Conservation (phyloP, 2,329 filamentous ascomycete genomes). For the Fusarium newnesense region DNA sequence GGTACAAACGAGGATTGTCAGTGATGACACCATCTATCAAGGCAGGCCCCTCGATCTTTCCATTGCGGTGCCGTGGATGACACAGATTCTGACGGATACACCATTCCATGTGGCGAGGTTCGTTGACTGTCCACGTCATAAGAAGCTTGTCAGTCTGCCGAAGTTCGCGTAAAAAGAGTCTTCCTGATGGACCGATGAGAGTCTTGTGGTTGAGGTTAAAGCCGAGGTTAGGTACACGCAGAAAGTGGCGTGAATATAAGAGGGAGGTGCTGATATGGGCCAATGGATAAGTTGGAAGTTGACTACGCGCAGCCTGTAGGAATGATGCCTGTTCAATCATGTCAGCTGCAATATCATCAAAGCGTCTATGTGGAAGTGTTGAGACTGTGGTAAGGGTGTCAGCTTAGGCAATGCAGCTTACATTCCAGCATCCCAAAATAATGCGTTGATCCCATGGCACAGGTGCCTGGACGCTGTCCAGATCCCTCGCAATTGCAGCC, state of each 20-base stretch:
- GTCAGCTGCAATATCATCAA: conserved; percentile 6
- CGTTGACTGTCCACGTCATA: conserved; percentile 89
- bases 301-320: conserved; percentile 68
- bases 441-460: conserved; percentile 78
- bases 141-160: conserved; percentile 64
- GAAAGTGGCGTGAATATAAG: conserved; percentile 76
- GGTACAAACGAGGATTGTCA: conserved; percentile 78
- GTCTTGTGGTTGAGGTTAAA: conserved; percentile 81
- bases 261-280: conserved; percentile 76
- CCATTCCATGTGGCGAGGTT: conserved; percentile 83
- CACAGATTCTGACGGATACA: conserved; percentile 60
- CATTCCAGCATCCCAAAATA: conserved; percentile 85
- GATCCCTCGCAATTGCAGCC: conserved; percentile 70
- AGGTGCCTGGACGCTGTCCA: conserved; percentile 62
- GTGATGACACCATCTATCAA: conserved; percentile 84
- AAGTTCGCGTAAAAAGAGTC: conserved; percentile 71
- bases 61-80: conserved; percentile 47
- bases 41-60: conserved; percentile 4
- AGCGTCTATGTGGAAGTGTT: not conserved
- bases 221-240: conserved; percentile 70
- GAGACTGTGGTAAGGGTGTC: not conserved
- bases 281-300: conserved; percentile 71
- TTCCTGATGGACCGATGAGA: conserved; percentile 75
- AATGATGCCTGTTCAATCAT: conserved; percentile 67
- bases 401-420: conserved; percentile 48